phyloP scores from a whole-genome alignment of 2,329 filamentous ascomycete species.

The Colletotrichum sp. region DNA sequence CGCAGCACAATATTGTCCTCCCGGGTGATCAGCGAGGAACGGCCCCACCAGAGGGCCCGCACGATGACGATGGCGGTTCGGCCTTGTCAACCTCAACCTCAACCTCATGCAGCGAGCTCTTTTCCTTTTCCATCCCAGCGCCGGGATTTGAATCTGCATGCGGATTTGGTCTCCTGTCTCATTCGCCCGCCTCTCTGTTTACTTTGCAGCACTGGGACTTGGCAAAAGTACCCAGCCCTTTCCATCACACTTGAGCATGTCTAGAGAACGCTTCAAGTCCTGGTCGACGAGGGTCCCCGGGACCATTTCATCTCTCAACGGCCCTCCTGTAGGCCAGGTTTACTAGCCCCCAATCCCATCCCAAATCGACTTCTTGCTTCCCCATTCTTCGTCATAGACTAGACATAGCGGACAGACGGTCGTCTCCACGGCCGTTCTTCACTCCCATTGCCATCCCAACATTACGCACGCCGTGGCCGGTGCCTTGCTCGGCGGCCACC shows the following conservation, averaged over 20 bases:
- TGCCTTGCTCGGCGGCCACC: background rate
- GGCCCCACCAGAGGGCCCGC: constrained; percentile 5
- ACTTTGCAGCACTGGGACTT: background rate
- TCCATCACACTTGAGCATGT: background rate
- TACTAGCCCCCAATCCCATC: background rate
- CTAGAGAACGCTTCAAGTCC: background rate
- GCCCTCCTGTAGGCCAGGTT: background rate
- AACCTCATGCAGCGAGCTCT: background rate
- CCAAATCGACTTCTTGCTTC: background rate
- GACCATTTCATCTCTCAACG: background rate
- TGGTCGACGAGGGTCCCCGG: background rate
- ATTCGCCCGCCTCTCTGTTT: background rate
- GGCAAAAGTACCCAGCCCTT: background rate
- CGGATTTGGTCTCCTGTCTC: background rate
- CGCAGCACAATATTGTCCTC: background rate
- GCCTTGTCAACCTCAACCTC: background rate
- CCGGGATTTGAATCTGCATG: background rate
- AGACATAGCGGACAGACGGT: background rate
- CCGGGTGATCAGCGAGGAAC: background rate
- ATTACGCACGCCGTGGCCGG: background rate
- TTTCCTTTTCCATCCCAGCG: background rate
- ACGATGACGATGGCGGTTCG: constrained; percentile 10
- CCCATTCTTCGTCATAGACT: background rate
- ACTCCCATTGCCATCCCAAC: background rate
- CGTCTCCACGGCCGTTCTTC: background rate